phyloP scores from a whole-genome alignment of 2,329 filamentous ascomycete genomes.

The Cladophialophora chaetospira region DNA sequence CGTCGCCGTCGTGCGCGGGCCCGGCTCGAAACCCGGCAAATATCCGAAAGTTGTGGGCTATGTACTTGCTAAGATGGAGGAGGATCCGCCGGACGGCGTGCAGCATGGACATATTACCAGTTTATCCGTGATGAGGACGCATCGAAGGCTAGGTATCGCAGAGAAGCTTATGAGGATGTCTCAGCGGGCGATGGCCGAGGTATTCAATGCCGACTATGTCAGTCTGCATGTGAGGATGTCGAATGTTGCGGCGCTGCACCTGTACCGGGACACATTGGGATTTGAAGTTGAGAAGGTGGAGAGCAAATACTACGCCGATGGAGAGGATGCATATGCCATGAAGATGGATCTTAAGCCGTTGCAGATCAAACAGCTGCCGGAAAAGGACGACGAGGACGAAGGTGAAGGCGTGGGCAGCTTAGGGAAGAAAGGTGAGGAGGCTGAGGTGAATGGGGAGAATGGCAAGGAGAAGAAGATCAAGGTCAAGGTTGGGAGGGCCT shows the following conservation, averaged over 20 bases:
- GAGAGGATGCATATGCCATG: conserved; percentile 96
- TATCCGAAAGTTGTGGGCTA: conserved; percentile 98
- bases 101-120: conserved; percentile 96
- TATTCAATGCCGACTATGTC: conserved; percentile 87
- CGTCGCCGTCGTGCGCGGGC: conserved; percentile 86
- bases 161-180: conserved; percentile 98
- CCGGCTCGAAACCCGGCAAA: conserved; percentile 73
- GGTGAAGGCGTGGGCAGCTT: conserved; percentile 70
- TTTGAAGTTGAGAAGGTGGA: conserved; percentile 84
- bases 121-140: conserved; percentile 93
- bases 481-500: conserved; percentile 77
- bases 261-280: conserved; percentile 89
- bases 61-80: conserved; percentile 99
- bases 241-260: conserved; percentile 84
- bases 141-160: conserved; percentile 84
- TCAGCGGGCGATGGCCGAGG: conserved; percentile 95
- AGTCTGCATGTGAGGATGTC: conserved; percentile 93
- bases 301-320: conserved; percentile 92
- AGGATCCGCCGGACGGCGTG: conserved; percentile 87
- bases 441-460: conserved; percentile 60
- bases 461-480: conserved; percentile 66
- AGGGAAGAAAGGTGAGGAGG: conserved; percentile 48
- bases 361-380: conserved; percentile 50
- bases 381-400: conserved; percentile 57
- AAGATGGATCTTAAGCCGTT: conserved; percentile 70